Conservation (phyloP, 768 basidiomycete species). For the Gelatoporia subvermispora region DNA sequence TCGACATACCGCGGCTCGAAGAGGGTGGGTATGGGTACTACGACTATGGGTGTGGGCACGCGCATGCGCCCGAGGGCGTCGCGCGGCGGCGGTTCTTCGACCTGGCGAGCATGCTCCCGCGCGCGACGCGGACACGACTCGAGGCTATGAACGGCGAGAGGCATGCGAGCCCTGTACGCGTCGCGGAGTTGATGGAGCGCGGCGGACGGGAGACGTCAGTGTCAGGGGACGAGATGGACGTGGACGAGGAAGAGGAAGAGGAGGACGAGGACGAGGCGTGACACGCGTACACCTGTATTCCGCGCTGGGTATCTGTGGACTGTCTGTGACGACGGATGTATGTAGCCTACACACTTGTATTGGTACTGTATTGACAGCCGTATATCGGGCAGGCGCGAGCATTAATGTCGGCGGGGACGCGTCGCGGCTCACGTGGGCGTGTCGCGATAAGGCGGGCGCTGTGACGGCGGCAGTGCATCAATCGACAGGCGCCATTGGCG, state of each 20-base stretch:
- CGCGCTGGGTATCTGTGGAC: background rate
- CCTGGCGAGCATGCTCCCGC: constrained; percentile 28
- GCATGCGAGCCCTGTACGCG: constrained; percentile 9
- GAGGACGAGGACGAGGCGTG: background rate
- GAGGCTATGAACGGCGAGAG: constrained; percentile 12
- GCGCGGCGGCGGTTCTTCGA: constrained; percentile 53
- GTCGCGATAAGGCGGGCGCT: too few species aligned
- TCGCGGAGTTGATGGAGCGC: constrained; percentile 13
- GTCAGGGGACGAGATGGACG: constrained; percentile 10
- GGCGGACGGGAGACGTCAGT: constrained; percentile 11
- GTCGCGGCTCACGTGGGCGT: too few species aligned
- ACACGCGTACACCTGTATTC: background rate
- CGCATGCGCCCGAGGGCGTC: background rate
- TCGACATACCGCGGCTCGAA: constrained; percentile 44
- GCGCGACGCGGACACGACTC: constrained; percentile 23
- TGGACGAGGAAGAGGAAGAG: constrained; percentile 10
- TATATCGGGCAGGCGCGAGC: too few species aligned
- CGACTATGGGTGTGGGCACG: constrained; percentile 19
- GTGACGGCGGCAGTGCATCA: too few species aligned
- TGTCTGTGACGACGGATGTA: background rate
- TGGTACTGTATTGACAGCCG: too few species aligned
- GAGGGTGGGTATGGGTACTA: constrained; percentile 37
- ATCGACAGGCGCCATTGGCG: too few species aligned
- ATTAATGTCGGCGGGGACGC: too few species aligned
- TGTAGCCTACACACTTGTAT: too few species aligned